Percentiles rank a stretch among this genome's conserved stretches.
Evolutionary conservation across 139 green algal genomes (phyloP).

Genomic region (Ettlia oleoabundans): DNA sequence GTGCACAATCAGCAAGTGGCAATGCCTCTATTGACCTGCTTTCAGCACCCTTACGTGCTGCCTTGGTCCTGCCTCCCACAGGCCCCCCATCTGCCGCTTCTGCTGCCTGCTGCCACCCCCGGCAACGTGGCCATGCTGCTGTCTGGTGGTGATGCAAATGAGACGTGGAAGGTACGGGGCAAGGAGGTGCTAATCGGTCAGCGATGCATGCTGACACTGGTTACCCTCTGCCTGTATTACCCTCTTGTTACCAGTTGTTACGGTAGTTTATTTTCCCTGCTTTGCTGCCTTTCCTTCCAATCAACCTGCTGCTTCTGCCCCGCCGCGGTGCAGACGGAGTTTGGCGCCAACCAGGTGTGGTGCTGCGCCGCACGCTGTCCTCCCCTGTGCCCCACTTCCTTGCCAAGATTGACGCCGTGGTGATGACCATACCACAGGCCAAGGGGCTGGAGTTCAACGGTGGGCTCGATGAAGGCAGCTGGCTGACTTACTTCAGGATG

Average conservation of each 20-base stretch:
- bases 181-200: not conserved
- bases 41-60: not conserved
- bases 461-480: not conserved
- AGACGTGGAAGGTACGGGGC: conserved; percentile 14
- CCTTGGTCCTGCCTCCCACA: not conserved
- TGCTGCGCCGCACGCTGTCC: conserved; percentile 64
- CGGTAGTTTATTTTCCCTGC: too few species aligned
- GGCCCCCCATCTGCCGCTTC: conserved; percentile 50
- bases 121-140: conserved; percentile 70
- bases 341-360: conserved; percentile 84
- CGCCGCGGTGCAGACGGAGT: conserved; percentile 77
- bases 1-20: too few species aligned
- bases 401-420: conserved; percentile 9
- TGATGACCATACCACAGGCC: conserved; percentile 69
- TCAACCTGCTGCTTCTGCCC: not conserved
- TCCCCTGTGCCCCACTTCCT: conserved; percentile 7
- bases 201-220: not conserved
- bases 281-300: not conserved
- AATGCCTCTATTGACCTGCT: not conserved
- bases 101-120: conserved; percentile 55
- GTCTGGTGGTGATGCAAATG: not conserved
- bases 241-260: not conserved
- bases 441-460: conserved; percentile 78
- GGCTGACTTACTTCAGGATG: too few species aligned
- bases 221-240: not conserved